Evolutionary conservation across 768 basidiomycete genomes (phyloP), one percentile per base, ranked within the genome.

Genomic region (Suillus decipiens): DNA sequence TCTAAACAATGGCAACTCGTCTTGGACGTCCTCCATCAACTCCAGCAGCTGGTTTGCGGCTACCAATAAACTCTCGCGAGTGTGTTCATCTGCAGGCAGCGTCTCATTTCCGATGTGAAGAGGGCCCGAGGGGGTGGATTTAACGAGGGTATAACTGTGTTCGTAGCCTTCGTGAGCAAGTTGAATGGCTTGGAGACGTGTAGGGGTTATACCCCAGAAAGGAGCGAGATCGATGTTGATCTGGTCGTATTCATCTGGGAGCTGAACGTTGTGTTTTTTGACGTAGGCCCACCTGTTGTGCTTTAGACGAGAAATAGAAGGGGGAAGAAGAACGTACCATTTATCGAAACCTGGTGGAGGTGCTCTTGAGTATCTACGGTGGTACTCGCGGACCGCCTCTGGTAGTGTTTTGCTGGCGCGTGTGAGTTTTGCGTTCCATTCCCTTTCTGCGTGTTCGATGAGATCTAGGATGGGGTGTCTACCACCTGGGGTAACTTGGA

Each of bases 201-300:
- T 50, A 8, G 81, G 80, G 9, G 68, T 62, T 41, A 81, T 67
- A 10, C 77, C 82, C 76, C 78, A 81, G 69, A 79, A 82, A 0
- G 81, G 82, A 36, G 77, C 72, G 9, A 84, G 64, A 63, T 82
- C 78, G 17, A 64, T 68, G 64, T 73, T 66, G 59, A 86, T 84
- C 60, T 81, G 79, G 67, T 85, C 83, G 66, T 85, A 86, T 63
- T 85, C 84, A 67, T 85, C 84, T 8, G 80, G 79, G 9, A 85
- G 74, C 58, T 79, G 80, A 22, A 86, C 79, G 42, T 81, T 72
- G 67, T 85, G 69, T 41, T 76, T 65, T 53, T 76, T 63, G 28
- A 79, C 79, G 68, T 82, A 85, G 9, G 72, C 66, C 83, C 83
- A 84, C 81, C 81, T 78, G 33, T 11, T 14, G 60, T 22, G 12